Evolutionary conservation across 495 filamentous ascomycete species (phyloP), one percentile per base, ranked within the genome.

Genomic region (Penicillium mononematosum): DNA sequence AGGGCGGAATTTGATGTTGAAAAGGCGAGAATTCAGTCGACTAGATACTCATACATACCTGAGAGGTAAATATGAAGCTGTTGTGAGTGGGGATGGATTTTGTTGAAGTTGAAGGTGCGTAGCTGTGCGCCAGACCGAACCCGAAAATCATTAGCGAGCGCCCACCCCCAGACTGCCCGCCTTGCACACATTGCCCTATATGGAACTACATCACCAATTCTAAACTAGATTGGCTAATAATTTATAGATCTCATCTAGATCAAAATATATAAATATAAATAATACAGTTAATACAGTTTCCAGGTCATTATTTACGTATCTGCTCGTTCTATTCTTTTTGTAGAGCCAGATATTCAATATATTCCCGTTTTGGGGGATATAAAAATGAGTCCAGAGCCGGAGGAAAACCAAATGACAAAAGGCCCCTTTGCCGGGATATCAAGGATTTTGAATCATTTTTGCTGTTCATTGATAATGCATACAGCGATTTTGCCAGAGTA

Each of bases 71-170:
- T 53, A 75, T 66, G 54, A 60, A 60, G 56, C 60, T 69, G 70
- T 73, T 67, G 76, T 70, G 66, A 70, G 51, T 68, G 64, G 63
- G 59, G 63, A 60, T 65, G 66, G 65, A 69, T 77, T 78, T 73
- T 70, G 66, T 67, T 64, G 59, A 69, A 65, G 64, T 73, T 67
- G 62, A 68, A 75, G 67, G 67, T 68, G 57, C 64, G 64, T 64
- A 73, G 74, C 74, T 77, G 76, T 78, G 76, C 72, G 76, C 69
- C 69, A 68, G 60, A 64, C 62, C 68, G 61, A 64, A 62, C 68
- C 75, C 74, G 73, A 79, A 77, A 75, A 73, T 73, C 72, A 74
- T 76, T 78, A 77, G 73, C 73, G 74, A 79, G 73, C 69, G 58
- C 73, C 63, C 71, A 66, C 71, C 65, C 65, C 65, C 61, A 56